Evolutionary conservation across 2,329 filamentous ascomycete species (phyloP), one percentile per base, ranked within the genome.

Genomic region (Aspergillus floridensis): DNA sequence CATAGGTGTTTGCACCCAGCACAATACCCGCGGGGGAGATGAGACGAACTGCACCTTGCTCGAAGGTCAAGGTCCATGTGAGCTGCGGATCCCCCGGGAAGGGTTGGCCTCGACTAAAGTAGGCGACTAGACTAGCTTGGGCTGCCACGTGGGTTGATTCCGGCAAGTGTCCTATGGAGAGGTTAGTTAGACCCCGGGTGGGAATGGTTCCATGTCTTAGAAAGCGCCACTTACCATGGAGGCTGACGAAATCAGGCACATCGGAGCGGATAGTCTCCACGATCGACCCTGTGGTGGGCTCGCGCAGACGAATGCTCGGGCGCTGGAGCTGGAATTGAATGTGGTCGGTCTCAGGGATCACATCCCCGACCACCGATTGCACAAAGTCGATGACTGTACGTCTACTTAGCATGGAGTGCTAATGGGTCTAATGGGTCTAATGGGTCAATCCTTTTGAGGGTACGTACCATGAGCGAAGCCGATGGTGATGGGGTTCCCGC

Each of bases 401-500:
- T 6, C 19, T 14, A 4, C 24, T 24, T 14, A 19, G 8, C 21
- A 46, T 29, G 3, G 14, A 21, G 14, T 16, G 22, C 4, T 35
- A 7, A 7, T 26, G 11, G 2, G 31, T 32, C 32, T 35, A 11
- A 11, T 12, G 14, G 32, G 24, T 32, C 32, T 35, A 11, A 11
- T 12, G 14, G 32, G 24, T 6, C 6, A 7, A 4, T 35, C 14
- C 14, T 14, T 35, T 35, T 16, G 3, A 12, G 32, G 19, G 8
- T 6, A 46, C 51, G 10, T 29, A 53, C 21, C 41, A 48, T 64
- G 62, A 0, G 58, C 62, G 14, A 58, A 53, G n/a, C 53, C 54
- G 22, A 64, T 60, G 22, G 48, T 60, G 48, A 63, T 59, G 3
- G 50, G 16, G 22, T 49, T 60, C 4, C 58, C 62, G 14, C 60